These are phyloP conservation scores for Davidsoniella neocaledoniae DNA, from an alignment of 2,329 filamentous ascomycete genomes.

Conservation along the genomic window DNA sequence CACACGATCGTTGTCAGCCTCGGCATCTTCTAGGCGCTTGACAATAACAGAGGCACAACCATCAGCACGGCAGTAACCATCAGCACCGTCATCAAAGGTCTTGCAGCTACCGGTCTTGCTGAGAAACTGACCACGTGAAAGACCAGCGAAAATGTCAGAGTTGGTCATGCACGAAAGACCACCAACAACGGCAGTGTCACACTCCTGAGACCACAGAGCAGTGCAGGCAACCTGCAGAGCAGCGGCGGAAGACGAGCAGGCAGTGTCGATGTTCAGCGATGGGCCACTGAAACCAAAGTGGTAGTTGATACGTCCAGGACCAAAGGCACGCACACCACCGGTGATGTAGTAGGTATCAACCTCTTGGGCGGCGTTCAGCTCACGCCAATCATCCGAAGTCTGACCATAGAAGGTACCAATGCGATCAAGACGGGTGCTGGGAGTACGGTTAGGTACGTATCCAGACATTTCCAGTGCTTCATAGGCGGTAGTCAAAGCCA, in stretches of 20 bases:
- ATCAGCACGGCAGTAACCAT: slow-evolving; percentile 71
- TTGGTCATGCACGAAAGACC: slow-evolving; percentile 66
- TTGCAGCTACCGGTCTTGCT: slow-evolving; percentile 63
- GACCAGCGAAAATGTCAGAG: slow-evolving; percentile 61
- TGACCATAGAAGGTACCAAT: slow-evolving; percentile 63
- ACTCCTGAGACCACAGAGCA: slow-evolving; percentile 57
- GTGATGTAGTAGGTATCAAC: slow-evolving; percentile 40
- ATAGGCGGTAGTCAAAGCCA: slow-evolving; percentile 59
- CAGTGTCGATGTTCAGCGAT: slow-evolving; percentile 57
- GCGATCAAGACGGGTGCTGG: slow-evolving; percentile 39
- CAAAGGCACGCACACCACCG: slow-evolving; percentile 33
- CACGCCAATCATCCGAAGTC: slow-evolving; percentile 63
- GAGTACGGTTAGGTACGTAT: slow-evolving; percentile 48
- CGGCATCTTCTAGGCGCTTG: slow-evolving; percentile 64
- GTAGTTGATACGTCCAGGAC: slow-evolving; percentile 52
- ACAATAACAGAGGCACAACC: slow-evolving; percentile 58
- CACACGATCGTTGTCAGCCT: slow-evolving; percentile 59
- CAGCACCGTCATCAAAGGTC: slow-evolving; percentile 64
- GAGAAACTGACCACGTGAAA: slow-evolving; percentile 62
- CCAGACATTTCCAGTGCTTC: slow-evolving; percentile 67
- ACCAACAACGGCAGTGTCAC: slow-evolving; percentile 65
- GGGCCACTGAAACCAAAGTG: slow-evolving; percentile 63
- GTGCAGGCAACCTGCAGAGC: slow-evolving; percentile 55
- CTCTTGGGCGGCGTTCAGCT: slow-evolving; percentile 57
- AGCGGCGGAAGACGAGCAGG: slow-evolving; percentile 58